phyloP scores from a whole-genome alignment of 306 rosid genomes.

The Cucumis sativus region DNA sequence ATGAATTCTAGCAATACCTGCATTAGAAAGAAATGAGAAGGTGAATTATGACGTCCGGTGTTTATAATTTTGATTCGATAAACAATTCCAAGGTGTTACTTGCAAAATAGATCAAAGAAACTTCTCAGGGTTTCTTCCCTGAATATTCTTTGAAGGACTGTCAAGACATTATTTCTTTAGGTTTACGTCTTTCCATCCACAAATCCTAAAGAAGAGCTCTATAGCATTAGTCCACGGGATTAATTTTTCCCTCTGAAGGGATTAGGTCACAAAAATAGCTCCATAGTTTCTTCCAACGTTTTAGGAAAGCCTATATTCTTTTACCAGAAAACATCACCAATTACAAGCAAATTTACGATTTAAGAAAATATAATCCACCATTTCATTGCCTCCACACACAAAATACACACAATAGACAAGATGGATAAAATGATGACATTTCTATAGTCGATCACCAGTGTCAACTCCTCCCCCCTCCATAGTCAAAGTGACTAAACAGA shows the following conservation, averaged over 20 bases:
- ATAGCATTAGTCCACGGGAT: not conserved
- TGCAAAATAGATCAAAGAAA: not conserved
- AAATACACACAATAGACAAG: not conserved
- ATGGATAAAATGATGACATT: not conserved
- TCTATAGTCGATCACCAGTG: not conserved
- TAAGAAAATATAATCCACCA: not conserved
- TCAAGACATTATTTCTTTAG: not conserved
- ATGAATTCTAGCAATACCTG: slow-evolving; percentile 91
- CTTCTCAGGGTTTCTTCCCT: not conserved
- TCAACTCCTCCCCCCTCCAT: not conserved
- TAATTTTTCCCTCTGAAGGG: not conserved
- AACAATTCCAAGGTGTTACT: not conserved
- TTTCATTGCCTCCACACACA: not conserved
- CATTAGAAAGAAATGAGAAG: slow-evolving; percentile 15
- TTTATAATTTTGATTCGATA: not conserved
- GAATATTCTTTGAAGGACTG: not conserved
- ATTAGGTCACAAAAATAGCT: not conserved
- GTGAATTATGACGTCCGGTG: not conserved
- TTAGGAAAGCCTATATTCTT: not conserved
- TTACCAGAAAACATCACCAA: not conserved
- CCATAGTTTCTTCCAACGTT: not conserved
- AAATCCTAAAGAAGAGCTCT: not conserved
- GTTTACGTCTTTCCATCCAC: not conserved
- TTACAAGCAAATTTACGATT: not conserved
- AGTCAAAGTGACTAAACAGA: not conserved